Evolutionary conservation across 2,329 filamentous ascomycete genomes (phyloP).

Genomic region (Fusarium agapanthi): DNA sequence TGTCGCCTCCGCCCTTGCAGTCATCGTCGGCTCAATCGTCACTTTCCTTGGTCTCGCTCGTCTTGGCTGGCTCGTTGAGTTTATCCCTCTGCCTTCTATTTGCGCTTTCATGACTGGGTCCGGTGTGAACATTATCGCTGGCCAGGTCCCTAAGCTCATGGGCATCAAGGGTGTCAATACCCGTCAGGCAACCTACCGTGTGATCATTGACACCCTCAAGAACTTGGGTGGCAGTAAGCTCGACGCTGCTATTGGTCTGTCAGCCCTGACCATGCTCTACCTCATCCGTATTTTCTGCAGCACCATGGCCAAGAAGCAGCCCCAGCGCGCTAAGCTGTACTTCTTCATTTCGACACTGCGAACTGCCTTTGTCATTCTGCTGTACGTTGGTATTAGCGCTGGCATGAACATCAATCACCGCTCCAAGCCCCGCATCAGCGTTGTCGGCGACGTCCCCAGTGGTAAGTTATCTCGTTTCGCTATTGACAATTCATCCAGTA

Average conservation of each 20-base stretch:
- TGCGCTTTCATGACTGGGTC: constrained; percentile 65
- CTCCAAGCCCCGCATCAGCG: constrained; percentile 66
- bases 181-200: constrained; percentile 56
- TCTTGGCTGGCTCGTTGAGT: constrained; percentile 63
- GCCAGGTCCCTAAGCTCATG: constrained; percentile 61
- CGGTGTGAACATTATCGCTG: constrained; percentile 59
- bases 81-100: constrained; percentile 62
- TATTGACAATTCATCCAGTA: not conserved
- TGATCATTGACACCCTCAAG: constrained; percentile 62
- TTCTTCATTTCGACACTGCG: constrained; percentile 83
- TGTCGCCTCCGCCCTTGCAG: constrained; percentile 57
- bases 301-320: constrained; percentile 71
- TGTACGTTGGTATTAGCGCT: constrained; percentile 82
- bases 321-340: constrained; percentile 72
- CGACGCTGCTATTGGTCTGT: constrained; percentile 79
- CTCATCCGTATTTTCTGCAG: constrained; percentile 70
- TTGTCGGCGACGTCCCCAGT: constrained; percentile 75
- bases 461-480: constrained; percentile 52
- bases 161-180: constrained; percentile 61
- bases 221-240: constrained; percentile 60
- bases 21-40: constrained; percentile 60
- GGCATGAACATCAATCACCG: constrained; percentile 70
- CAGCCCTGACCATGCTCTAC: constrained; percentile 74
- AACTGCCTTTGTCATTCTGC: constrained; percentile 80
- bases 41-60: constrained; percentile 59